Percentiles rank a stretch among this genome's conserved stretches.
phyloP scores from a whole-genome alignment of 2,329 filamentous ascomycete species.

The Clarireedia homoeocarpa region DNA sequence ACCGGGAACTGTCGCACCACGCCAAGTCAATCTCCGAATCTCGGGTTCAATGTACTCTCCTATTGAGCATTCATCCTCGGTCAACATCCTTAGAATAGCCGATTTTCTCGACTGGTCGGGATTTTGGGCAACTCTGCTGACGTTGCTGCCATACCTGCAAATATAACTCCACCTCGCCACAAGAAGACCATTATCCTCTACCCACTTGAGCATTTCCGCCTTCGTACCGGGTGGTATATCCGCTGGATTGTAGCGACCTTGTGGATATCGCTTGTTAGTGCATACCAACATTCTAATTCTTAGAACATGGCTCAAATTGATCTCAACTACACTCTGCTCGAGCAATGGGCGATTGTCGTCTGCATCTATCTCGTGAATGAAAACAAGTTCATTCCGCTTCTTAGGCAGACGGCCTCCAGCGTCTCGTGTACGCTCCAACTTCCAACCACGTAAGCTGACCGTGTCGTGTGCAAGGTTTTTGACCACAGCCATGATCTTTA shows the following conservation, averaged over 20 bases:
- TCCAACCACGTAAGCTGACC: slow-evolving; percentile 34
- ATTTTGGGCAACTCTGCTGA: neutral
- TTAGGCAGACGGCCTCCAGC: slow-evolving; percentile 31
- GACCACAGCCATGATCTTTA: slow-evolving; percentile 29
- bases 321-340: slow-evolving; percentile 36
- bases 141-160: neutral
- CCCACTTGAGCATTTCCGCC: neutral
- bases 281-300: slow-evolving; percentile 37
- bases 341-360: slow-evolving; percentile 29
- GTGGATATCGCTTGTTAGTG: slow-evolving; percentile 48
- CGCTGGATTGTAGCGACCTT: slow-evolving; percentile 19
- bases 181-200: slow-evolving; percentile 12
- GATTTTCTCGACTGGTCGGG: neutral
- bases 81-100: neutral
- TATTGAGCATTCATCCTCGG: neutral
- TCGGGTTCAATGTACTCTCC: neutral
- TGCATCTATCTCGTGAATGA: slow-evolving; percentile 31
- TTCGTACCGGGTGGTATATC: neutral
- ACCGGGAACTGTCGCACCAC: slow-evolving; percentile 33
- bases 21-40: slow-evolving; percentile 28
- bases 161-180: neutral
- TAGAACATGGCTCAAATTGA: slow-evolving; percentile 34
- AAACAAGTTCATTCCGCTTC: slow-evolving; percentile 39
- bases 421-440: slow-evolving; percentile 31
- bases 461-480: slow-evolving; percentile 19